Evolutionary conservation across 1,139 yeast species (phyloP), one percentile per base, ranked within the genome.

Genomic region (Taphrina deformans): DNA sequence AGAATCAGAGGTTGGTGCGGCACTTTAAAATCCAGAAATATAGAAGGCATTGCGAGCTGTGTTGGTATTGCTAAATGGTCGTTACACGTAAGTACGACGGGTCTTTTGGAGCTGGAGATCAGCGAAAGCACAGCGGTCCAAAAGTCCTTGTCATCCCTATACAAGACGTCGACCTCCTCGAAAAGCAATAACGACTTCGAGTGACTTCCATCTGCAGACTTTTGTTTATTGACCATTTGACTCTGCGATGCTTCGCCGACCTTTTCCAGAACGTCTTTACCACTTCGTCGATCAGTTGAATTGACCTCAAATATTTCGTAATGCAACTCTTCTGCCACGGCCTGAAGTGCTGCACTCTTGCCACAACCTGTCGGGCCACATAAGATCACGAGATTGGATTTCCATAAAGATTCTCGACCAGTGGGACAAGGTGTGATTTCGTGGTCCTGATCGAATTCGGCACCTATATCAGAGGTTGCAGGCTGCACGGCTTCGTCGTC

Each of bases 301-400:
- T 89, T 90, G 45, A 92, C 80, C 73, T 93, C 99, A 73, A 89
- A 87, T 0, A 92, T 88, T 70, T 86, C 88, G 0, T 95, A 93
- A 26, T 79, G 78, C 5, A 87, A 71, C 65, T 85, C 85, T 7
- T 82, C 78, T 73, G 88, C 84, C 1, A 88, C 82, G 0, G 96
- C 84, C 69, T 88, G 84, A 0, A 93, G 80, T 0, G 92, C 76
- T 0, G 91, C 81, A 0, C 96, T 87, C 73, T 93, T 93, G 1
- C 97, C 96, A 7, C 84, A 79, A 0, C 97, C 96, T 0, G 81
- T 74, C 0, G 85, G 83, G 0, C 99, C 99, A 67, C 81, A 79
- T 1, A 93, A 72, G 3, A 93, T 82, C 70, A 90, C 66, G 18
- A 61, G 40, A 48, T 65, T 64, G 16, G 66, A 58, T 16, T 46